phyloP scores from a whole-genome alignment of 2,329 filamentous ascomycete species.

The Penicillium crustosum region DNA sequence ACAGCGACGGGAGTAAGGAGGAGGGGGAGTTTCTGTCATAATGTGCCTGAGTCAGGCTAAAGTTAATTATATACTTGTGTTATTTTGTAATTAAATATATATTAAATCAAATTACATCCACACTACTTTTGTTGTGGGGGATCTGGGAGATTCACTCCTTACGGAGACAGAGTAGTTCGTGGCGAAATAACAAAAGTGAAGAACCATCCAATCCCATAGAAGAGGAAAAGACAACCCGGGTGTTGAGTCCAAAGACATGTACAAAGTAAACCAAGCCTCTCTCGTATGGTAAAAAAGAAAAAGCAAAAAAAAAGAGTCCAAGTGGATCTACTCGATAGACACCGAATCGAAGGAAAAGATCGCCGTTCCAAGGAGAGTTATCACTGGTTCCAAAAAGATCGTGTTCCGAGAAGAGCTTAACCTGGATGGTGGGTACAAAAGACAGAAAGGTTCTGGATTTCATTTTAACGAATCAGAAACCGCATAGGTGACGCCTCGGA shows the following conservation, averaged over 20 bases:
- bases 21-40: constrained; percentile 11
- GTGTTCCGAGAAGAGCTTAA: constrained; percentile 24
- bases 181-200: background rate
- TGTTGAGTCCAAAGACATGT: background rate
- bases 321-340: constrained; percentile 8
- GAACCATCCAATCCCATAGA: background rate
- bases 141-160: no score
- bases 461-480: background rate
- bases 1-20: constrained; percentile 13
- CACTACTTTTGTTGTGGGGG: constrained; percentile 16
- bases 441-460: background rate
- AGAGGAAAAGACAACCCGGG: constrained; percentile 3
- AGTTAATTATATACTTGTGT: constrained; percentile 11
- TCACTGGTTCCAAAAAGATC: constrained; percentile 23
- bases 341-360: constrained; percentile 14
- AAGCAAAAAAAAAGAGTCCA: background rate
- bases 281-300: constrained; percentile 9
- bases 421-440: constrained; percentile 8
- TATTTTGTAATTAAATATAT: background rate
- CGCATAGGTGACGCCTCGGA: constrained; percentile 6
- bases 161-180: no score
- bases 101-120: constrained; percentile 14
- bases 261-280: background rate
- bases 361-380: constrained; percentile 5
- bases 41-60: constrained; percentile 26